Evolutionary conservation across 2,329 filamentous ascomycete species (phyloP).

Genomic region (Fusarium clavum): DNA sequence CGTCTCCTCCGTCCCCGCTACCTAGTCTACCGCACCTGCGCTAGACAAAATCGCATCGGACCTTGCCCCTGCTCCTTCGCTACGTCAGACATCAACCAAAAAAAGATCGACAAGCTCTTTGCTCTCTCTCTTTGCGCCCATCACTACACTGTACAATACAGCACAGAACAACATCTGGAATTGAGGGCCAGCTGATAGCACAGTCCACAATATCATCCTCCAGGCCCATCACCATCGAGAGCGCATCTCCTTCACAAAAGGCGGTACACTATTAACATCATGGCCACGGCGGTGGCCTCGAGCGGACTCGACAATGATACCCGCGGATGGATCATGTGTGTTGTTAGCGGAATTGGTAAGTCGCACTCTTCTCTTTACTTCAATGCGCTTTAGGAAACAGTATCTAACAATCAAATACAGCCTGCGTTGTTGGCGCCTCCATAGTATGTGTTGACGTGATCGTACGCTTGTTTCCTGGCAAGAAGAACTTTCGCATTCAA

Average conservation of each 20-base stretch:
- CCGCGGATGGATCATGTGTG: conserved; percentile 91
- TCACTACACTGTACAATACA: neutral
- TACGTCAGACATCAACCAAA: conserved; percentile 40
- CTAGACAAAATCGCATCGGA: conserved; percentile 28
- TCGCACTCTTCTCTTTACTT: conserved; percentile 24
- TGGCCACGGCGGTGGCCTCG: conserved; percentile 54
- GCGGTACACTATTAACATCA: conserved; percentile 17
- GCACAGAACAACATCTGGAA: neutral
- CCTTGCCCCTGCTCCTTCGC: conserved; percentile 30
- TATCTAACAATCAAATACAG: conserved; percentile 43
- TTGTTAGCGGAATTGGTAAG: conserved; percentile 80
- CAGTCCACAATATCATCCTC: neutral
- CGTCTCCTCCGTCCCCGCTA: conserved; percentile 18
- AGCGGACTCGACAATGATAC: conserved; percentile 77
- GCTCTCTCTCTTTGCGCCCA: conserved; percentile 24
- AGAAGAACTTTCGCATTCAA: conserved; percentile 84
- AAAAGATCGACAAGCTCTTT: conserved; percentile 31
- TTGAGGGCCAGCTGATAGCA: neutral
- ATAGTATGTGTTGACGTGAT: conserved; percentile 90
- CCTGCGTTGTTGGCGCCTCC: conserved; percentile 79
- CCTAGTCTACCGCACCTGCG: conserved; percentile 2
- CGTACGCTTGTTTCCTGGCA: conserved; percentile 77
- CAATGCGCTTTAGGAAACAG: neutral
- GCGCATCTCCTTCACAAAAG: conserved; percentile 8
- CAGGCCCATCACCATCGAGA: neutral